Evolutionary conservation across 257 asterid species (phyloP), one percentile per base, ranked within the genome.

Genomic region (Fraxinus americana): DNA sequence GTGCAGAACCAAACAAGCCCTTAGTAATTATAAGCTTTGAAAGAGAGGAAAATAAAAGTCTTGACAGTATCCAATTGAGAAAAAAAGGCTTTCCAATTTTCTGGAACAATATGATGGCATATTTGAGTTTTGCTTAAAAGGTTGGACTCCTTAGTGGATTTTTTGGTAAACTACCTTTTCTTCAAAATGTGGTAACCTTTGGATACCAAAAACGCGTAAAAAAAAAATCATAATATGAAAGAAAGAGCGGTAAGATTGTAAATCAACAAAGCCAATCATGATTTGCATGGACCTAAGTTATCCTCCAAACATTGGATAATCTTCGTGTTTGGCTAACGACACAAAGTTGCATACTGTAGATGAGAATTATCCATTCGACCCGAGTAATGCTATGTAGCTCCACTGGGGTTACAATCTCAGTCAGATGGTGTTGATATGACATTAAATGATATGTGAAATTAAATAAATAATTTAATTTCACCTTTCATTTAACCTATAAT

Each of bases 11-110:
- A 61, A 29, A 61, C 34, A 21, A 21, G 7, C 68, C 65, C 34
- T 9, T 61, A 23, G 34, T 23, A 23, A 61, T 61, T 23, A 61
- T 61, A 23, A 23, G 68, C 17, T 61, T 61, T 61, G 68, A 61
- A 61, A 61, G 34, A 61, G 68, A 61, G 68, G 68, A 61, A 61
- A 61, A 61, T 61, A 61, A 61, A 61, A 61, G 68, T 61, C 68
- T 21, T 61, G 32, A 61, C 68, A 23, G 34, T 4, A 23, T 61
- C 68, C 68, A 23, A 61, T 61, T 23, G 68, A 61, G 34, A 3
- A 10, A 61, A 30, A 61, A 61, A 23, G 68, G 27, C 68, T 23
- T 23, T 61, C 34, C 68, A 61, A 61, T 61, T 61, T 57, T 61
- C 68, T 61, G 68, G 25, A 25, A 25, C 68, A 61, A 61, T 23